Percentiles rank a stretch among this genome's conserved stretches.
Evolutionary conservation across 2,329 filamentous ascomycete genomes (phyloP).

Genomic region (Dactylonectria macrodidyma): DNA sequence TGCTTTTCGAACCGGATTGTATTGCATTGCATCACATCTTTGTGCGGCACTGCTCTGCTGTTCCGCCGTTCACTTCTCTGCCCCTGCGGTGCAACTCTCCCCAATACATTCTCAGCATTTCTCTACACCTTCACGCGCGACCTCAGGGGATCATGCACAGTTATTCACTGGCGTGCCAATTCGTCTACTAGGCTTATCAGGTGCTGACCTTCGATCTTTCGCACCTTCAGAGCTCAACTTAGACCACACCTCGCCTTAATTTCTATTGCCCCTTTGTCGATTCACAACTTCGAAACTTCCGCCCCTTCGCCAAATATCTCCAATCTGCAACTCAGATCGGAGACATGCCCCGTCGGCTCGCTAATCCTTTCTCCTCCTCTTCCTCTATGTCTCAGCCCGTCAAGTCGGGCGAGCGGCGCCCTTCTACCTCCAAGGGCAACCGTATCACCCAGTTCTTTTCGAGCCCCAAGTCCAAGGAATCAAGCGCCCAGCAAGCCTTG

Average conservation of each 20-base stretch:
- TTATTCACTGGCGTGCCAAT: slow-evolving; percentile 17
- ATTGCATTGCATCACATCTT: slow-evolving; percentile 16
- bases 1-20: slow-evolving; percentile 13
- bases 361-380: slow-evolving; percentile 69
- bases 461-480: slow-evolving; percentile 81
- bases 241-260: slow-evolving; percentile 1
- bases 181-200: slow-evolving; percentile 22
- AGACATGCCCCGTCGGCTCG: slow-evolving; percentile 73
- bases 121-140: background rate
- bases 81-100: background rate
- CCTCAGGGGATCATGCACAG: slow-evolving; percentile 26
- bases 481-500: slow-evolving; percentile 76
- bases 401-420: slow-evolving; percentile 69
- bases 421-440: slow-evolving; percentile 78
- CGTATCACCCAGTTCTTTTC: slow-evolving; percentile 87
- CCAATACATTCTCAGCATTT: background rate
- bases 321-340: slow-evolving; percentile 42
- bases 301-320: slow-evolving; percentile 7
- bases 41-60: slow-evolving; percentile 14
- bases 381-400: slow-evolving; percentile 64
- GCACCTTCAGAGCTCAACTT: slow-evolving; percentile 21
- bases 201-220: slow-evolving; percentile 29
- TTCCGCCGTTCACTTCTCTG: slow-evolving; percentile 8
- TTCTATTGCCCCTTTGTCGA: background rate
- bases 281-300: slow-evolving; percentile 3